Base-by-base conservation (phyloP, 2,329 filamentous ascomycete species). In the Fusarium anthophilum region DNA sequence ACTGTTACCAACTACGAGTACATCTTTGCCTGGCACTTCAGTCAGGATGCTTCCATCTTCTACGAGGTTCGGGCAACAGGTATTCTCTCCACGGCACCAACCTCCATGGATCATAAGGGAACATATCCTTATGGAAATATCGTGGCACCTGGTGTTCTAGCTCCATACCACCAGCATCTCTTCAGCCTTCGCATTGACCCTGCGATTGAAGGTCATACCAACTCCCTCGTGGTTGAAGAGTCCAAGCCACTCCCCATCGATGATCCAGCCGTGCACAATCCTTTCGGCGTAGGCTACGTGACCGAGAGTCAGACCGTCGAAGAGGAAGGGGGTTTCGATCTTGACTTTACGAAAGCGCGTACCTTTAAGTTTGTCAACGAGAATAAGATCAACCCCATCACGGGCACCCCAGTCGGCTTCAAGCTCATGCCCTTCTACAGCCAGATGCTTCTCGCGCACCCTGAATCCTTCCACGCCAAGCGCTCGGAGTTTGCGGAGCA, bases 161-260 rank as follows among this genome's bases (percentile, higher is more conserved):
- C 91, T 0, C 89, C 90, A 28, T 91, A 92, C 77, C 91, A 93
- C 68, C 91, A 93, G 77, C 91, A 93, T 79, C 85, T 93, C 43
- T 93, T 93, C 77, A 87, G 84, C n/a, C 79, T 90, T 37, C 86
- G 91, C 2, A 88, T 93, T n/a, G 91, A 93, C 74, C 90, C 90
- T 0, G 88, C 89, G 6, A 83, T 92, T 45, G 90, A 92, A 73
- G 90, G 90, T 1, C 83, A 87, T 73, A 78, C 80, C 4, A 92
- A 92, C 78, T 88, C 88, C 0, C 80, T 91, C 3, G 77, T 81
- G 4, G 67, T 83, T 2, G 82, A 85, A 32, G 83, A 85, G 43
- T 80, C 81, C 2, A 72, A 79, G 12, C 54, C 83, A 0, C 82
- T 91, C 76, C 86, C 87, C 0, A 80, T 85, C 63, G 67, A 79